Percentiles rank a stretch among this genome's conserved stretches.
These are phyloP conservation scores for Plasmodium malariae DNA, from an alignment of 169 alveolate species.

Conservation along the genomic window DNA sequence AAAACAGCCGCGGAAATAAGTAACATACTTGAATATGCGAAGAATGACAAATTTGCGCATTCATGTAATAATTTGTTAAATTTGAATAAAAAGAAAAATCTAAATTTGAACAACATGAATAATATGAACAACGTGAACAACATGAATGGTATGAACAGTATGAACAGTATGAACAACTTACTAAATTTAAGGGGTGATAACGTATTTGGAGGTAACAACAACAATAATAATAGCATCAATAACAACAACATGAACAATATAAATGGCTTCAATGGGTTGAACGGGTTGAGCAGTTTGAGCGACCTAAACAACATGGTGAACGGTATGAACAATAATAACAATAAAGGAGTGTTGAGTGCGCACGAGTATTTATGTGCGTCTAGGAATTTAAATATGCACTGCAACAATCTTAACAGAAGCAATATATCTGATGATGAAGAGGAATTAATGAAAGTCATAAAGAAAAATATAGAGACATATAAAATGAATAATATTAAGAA, in stretches of 20 bases:
- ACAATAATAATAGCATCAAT: background rate
- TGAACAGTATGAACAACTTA: too few species aligned
- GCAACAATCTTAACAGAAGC: background rate
- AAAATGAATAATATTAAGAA: constrained; percentile 69
- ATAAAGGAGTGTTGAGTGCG: background rate
- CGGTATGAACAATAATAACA: background rate
- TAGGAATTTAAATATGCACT: constrained; percentile 30
- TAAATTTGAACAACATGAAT: background rate
- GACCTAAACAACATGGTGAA: background rate
- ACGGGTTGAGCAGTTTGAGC: background rate
- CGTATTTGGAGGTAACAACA: background rate
- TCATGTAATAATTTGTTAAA: constrained; percentile 35
- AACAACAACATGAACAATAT: background rate
- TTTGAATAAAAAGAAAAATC: constrained; percentile 4
- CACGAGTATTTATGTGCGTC: constrained; percentile 35
- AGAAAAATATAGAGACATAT: constrained; percentile 67
- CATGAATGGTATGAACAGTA: too few species aligned
- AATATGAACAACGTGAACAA: too few species aligned
- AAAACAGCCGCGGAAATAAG: constrained; percentile 34
- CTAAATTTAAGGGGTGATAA: constrained; percentile 24
- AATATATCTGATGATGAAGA: constrained; percentile 55
- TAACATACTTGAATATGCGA: constrained; percentile 38
- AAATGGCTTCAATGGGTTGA: background rate
- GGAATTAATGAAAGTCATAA: constrained; percentile 66
- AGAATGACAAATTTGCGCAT: constrained; percentile 31